phyloP scores from a whole-genome alignment of 768 basidiomycete species.

The Podaxis sp. region DNA sequence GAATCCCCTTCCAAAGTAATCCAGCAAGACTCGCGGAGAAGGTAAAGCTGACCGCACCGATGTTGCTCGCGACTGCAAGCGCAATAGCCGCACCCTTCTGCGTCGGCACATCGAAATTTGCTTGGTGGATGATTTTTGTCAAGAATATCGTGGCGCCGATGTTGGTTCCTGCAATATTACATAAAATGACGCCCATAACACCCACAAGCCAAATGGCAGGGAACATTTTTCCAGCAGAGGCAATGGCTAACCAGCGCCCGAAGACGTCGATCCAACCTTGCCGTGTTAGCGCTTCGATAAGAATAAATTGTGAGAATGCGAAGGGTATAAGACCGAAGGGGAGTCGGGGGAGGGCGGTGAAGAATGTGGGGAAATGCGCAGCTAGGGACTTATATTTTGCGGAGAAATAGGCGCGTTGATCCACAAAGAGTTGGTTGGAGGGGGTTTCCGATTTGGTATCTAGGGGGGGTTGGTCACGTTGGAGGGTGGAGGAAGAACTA shows the following conservation, averaged over 20 bases:
- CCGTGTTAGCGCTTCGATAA: constrained; percentile 77
- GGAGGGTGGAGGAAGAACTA: constrained; percentile 5
- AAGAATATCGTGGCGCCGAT: constrained; percentile 90
- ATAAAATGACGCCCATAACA: constrained; percentile 66
- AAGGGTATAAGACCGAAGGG: constrained; percentile 86
- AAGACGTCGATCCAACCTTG: constrained; percentile 90
- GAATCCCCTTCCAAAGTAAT: constrained; percentile 74
- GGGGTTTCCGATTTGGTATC: neutral
- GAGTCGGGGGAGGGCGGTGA: constrained; percentile 58
- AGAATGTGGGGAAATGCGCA: constrained; percentile 64
- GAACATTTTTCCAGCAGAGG: constrained; percentile 35
- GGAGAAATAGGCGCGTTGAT: constrained; percentile 13
- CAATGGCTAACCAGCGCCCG: constrained; percentile 57
- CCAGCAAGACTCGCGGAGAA: constrained; percentile 89
- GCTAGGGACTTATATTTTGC: constrained; percentile 16
- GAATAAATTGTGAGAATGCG: constrained; percentile 91
- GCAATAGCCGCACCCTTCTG: constrained; percentile 61
- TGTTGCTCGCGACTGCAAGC: constrained; percentile 83
- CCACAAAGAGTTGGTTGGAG: constrained; percentile 15
- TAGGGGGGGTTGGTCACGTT: constrained; percentile 1
- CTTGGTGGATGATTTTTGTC: constrained; percentile 63
- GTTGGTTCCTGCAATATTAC: constrained; percentile 84
- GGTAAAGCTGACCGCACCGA: constrained; percentile 86
- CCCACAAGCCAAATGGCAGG: constrained; percentile 65
- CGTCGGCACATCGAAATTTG: constrained; percentile 29